A percentile compares a stretch with the other conserved stretches of the same genome.
Conservation (phyloP, 179 eudicot genomes). For the Silene coronaria region DNA sequence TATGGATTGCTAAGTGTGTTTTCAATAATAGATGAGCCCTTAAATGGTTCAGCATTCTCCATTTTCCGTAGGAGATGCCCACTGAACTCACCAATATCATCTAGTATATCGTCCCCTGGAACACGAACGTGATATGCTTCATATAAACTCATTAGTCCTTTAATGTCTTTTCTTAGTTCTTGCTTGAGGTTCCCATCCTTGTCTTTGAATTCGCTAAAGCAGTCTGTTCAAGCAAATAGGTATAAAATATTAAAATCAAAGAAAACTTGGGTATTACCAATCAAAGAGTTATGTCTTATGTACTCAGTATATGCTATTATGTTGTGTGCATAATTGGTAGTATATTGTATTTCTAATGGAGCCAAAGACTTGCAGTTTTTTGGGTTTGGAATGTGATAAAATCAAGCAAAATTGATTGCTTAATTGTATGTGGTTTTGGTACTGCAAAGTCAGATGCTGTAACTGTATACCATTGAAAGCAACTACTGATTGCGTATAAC, state of each 20-base stretch:
- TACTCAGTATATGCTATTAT: no score
- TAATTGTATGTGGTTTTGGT: no score
- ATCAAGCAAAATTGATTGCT: no score
- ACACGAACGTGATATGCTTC: constrained; percentile 57
- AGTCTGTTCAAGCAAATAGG: neutral
- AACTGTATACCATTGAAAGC: no score
- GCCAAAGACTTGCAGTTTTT: no score
- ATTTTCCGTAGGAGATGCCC: neutral
- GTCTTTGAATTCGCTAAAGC: constrained; percentile 38
- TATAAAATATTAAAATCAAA: neutral
- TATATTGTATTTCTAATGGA: no score
- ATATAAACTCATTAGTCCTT: constrained; percentile 49
- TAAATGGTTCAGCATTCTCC: neutral
- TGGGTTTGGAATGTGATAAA: no score
- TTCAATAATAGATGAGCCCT: constrained; percentile 7
- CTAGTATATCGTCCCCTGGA: constrained; percentile 49
- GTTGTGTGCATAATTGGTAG: no score
- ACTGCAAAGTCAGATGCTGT: no score
- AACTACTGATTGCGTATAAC: no score
- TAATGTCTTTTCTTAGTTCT: constrained; percentile 30
- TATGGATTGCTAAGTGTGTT: constrained; percentile 29
- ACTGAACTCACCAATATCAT: constrained; percentile 38
- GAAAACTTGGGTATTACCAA: neutral
- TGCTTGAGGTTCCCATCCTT: constrained; percentile 33
- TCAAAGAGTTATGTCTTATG: neutral